A percentile compares a stretch with the other conserved stretches of the same genome.
phyloP scores from a whole-genome alignment of 1,284 basidiomycete genomes.

The Cryptococcus amylolentus region DNA sequence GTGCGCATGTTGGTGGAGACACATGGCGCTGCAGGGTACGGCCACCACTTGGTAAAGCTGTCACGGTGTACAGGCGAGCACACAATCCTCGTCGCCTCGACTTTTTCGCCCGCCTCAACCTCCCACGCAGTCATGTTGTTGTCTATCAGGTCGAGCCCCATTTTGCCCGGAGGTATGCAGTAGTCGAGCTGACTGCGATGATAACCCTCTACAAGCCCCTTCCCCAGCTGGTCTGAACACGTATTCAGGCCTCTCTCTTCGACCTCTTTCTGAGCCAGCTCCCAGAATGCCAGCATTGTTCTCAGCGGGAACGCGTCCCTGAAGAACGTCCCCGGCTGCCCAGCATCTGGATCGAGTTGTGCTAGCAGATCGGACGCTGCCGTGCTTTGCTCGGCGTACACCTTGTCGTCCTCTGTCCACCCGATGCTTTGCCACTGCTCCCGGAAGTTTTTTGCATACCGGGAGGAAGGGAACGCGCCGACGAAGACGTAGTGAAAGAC shows the following conservation, averaged over 20 bases:
- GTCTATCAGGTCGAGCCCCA: neutral
- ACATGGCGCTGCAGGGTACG: conserved; percentile 38
- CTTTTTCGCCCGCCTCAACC: neutral
- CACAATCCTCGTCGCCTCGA: conserved; percentile 17
- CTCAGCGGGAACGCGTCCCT: conserved; percentile 35
- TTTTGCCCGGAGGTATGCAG: conserved; percentile 14
- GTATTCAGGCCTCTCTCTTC: conserved; percentile 29
- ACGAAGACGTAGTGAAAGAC: conserved; percentile 23
- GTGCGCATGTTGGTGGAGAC: conserved; percentile 29
- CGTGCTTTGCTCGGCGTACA: neutral
- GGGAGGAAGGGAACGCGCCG: conserved; percentile 21
- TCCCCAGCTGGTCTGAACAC: conserved; percentile 33
- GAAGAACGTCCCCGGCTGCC: conserved; percentile 31
- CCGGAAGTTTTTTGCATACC: conserved; percentile 9
- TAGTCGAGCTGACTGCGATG: conserved; percentile 19
- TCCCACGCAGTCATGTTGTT: conserved; percentile 2
- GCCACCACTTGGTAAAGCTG: conserved; percentile 39
- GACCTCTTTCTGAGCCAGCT: conserved; percentile 39
- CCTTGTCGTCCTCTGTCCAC: neutral
- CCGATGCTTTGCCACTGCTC: neutral
- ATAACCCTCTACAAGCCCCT: conserved; percentile 31
- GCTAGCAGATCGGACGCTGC: conserved; percentile 10
- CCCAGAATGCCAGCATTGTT: conserved; percentile 32
- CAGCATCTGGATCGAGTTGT: conserved; percentile 17
- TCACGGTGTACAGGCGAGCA: conserved; percentile 33